Evolutionary conservation across 192 early-diverging fungal species (phyloP).

Genomic region (Coemansia sp.): DNA sequence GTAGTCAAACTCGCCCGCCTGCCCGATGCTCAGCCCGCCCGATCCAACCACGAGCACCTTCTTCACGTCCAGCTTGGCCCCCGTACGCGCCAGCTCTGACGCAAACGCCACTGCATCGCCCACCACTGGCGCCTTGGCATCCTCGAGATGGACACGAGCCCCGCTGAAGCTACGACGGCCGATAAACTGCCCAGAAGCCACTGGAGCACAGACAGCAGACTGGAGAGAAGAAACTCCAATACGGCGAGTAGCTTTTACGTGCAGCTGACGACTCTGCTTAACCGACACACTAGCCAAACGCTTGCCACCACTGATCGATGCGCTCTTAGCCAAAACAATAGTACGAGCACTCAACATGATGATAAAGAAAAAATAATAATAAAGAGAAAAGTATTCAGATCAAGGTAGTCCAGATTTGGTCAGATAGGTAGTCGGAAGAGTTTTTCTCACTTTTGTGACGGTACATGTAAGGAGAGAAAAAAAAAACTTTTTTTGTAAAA

Average conservation of each 20-base stretch:
- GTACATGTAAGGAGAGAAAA: constrained; percentile 27
- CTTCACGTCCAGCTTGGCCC: constrained; percentile 64
- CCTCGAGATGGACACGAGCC: constrained; percentile 24
- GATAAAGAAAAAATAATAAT: constrained; percentile 1
- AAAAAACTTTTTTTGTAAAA: neutral
- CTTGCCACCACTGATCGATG: neutral
- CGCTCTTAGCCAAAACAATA: constrained; percentile 11
- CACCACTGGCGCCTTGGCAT: neutral
- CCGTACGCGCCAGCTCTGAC: constrained; percentile 46
- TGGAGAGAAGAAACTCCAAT: neutral
- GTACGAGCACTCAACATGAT: constrained; percentile 43
- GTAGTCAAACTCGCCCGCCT: constrained; percentile 99
- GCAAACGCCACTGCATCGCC: constrained; percentile 39
- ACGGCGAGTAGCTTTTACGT: neutral
- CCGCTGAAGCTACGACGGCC: constrained; percentile 40
- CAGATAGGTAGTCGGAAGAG: constrained; percentile 53
- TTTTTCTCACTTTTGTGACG: constrained; percentile 54
- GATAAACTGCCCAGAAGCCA: constrained; percentile 14
- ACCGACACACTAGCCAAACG: neutral
- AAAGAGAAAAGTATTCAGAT: constrained; percentile 26
- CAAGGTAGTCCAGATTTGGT: constrained; percentile 57
- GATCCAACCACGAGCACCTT: constrained; percentile 95
- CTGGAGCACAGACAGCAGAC: neutral
- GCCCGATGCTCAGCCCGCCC: constrained; percentile 94
- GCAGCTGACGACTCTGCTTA: neutral